Conservation (phyloP, 1,139 yeast species). For the Taphrina betulina region DNA sequence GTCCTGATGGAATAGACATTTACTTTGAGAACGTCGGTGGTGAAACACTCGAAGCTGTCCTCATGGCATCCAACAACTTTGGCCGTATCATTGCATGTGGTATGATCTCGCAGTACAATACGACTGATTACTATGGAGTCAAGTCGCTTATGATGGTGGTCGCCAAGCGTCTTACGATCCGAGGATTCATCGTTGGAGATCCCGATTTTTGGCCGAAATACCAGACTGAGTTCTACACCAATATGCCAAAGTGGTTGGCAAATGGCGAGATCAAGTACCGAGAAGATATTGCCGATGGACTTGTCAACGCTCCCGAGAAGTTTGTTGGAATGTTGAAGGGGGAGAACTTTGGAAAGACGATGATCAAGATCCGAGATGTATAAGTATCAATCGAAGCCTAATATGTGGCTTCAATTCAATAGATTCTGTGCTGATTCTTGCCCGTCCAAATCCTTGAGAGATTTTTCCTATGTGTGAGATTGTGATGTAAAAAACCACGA, state of each 20-base stretch:
- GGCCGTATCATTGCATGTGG: slow-evolving; percentile 62
- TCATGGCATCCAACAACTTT: slow-evolving; percentile 47
- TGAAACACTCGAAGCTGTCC: slow-evolving; percentile 53
- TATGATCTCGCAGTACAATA: slow-evolving; percentile 60
- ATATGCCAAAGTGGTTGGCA: slow-evolving; percentile 33
- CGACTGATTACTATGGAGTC: slow-evolving; percentile 42
- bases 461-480: no score
- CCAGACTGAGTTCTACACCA: slow-evolving; percentile 24
- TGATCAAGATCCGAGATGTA: slow-evolving; percentile 39
- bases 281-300: slow-evolving; percentile 36
- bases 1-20: slow-evolving; percentile 40
- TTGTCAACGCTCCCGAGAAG: slow-evolving; percentile 35
- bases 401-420: slow-evolving; percentile 24
- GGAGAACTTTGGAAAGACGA: slow-evolving; percentile 37
- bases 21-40: slow-evolving; percentile 57
- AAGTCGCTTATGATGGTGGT: slow-evolving; percentile 36
- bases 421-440: not conserved
- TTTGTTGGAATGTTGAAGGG: slow-evolving; percentile 38
- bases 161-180: slow-evolving; percentile 37
- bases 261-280: slow-evolving; percentile 34
- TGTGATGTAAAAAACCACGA: no score
- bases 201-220: slow-evolving; percentile 26
- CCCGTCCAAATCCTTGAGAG: no score
- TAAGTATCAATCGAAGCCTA: no score
- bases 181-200: slow-evolving; percentile 39